phyloP scores from a whole-genome alignment of 768 basidiomycete species.

The Harrya chromipes region DNA sequence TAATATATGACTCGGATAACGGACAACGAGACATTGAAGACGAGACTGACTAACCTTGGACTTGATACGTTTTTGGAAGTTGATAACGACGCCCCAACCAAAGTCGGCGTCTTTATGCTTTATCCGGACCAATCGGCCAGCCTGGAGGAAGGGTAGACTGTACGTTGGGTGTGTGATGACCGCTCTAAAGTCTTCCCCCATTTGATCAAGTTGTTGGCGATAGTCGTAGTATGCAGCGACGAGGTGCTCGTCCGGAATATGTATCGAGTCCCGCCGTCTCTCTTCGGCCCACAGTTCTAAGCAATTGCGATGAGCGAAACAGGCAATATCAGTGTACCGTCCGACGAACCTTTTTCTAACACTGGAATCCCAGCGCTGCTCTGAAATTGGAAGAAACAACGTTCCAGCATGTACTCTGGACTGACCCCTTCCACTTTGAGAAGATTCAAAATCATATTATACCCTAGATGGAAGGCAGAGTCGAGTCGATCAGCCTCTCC shows the following conservation, averaged over 20 bases:
- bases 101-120: conserved; percentile 86
- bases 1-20: neutral
- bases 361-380: conserved; percentile 87
- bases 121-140: conserved; percentile 89
- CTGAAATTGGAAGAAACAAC: conserved; percentile 99
- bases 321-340: neutral
- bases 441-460: conserved; percentile 98
- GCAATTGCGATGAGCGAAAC: conserved; percentile 6
- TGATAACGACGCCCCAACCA: conserved; percentile 95
- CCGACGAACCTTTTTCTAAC: conserved; percentile 71
- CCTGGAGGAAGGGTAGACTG: conserved; percentile 89
- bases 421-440: conserved; percentile 99
- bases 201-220: conserved; percentile 89
- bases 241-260: conserved; percentile 79
- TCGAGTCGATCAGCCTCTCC: conserved; percentile 96
- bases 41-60: conserved; percentile 55
- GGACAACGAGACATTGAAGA: neutral
- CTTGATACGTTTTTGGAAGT: conserved; percentile 84
- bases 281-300: conserved; percentile 78
- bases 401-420: conserved; percentile 96
- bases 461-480: conserved; percentile 97
- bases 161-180: conserved; percentile 96
- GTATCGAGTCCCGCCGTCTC: conserved; percentile 54
- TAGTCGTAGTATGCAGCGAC: conserved; percentile 91
- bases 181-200: conserved; percentile 82